A percentile compares a stretch with the other conserved stretches of the same genome.
Conservation (phyloP, 352 stramenopile species). For the Phytophthora citricola region DNA sequence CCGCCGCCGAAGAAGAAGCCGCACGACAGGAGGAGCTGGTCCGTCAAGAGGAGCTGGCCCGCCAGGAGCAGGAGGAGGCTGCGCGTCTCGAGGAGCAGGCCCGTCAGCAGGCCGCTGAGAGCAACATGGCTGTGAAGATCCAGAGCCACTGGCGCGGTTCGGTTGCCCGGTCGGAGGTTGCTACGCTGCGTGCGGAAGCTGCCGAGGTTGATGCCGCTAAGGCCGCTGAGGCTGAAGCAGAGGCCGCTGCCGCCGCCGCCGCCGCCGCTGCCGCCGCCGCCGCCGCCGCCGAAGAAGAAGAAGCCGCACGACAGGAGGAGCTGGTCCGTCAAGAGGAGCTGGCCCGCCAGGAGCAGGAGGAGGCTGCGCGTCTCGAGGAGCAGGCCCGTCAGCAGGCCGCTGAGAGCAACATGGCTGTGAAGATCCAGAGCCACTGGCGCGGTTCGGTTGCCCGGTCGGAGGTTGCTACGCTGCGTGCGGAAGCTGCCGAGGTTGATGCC, state of each 20-base stretch:
- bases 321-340: background rate
- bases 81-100: conserved; percentile 7
- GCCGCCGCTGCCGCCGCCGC: background rate
- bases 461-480: conserved; percentile 13
- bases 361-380: background rate
- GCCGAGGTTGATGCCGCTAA: background rate
- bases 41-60: conserved; percentile 5
- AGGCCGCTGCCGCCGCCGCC: too few relatives aligned
- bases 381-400: conserved; percentile 6
- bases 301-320: conserved; percentile 1
- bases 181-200: background rate
- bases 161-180: conserved; percentile 14
- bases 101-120: conserved; percentile 8
- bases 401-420: conserved; percentile 23
- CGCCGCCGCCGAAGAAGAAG: too few relatives aligned
- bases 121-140: conserved; percentile 28
- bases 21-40: conserved; percentile 1
- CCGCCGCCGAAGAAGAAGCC: background rate
- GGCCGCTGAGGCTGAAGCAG: background rate
- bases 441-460: conserved; percentile 20
- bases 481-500: background rate
- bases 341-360: conserved; percentile 3
- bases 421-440: conserved; percentile 42
- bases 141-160: conserved; percentile 38
- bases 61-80: conserved; percentile 2